Percentiles rank a stretch among this genome's conserved stretches.
Conservation (phyloP, 1,284 basidiomycete genomes). For the Rhodotorula sp. region DNA sequence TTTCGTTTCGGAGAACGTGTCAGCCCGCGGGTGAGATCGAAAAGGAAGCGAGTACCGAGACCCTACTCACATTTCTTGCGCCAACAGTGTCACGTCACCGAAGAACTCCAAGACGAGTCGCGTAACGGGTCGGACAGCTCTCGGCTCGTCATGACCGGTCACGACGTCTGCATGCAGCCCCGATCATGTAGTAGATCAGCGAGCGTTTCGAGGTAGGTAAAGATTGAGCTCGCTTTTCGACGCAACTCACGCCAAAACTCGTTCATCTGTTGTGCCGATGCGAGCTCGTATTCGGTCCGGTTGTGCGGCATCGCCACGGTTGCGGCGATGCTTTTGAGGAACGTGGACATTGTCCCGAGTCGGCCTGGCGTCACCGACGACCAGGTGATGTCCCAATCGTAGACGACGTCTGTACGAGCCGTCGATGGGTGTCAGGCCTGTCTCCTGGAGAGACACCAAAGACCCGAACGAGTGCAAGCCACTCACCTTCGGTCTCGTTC, state of each 20-base stretch:
- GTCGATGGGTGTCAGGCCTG: neutral
- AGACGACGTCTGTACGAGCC: neutral
- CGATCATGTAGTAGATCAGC: neutral
- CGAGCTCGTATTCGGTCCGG: neutral
- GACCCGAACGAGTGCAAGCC: neutral
- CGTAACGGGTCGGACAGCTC: no score
- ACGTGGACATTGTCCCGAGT: neutral
- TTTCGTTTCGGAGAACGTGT: neutral
- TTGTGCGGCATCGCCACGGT: neutral
- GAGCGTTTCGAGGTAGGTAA: no score
- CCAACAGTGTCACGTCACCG: no score
- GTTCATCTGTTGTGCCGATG: neutral
- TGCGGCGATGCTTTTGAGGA: no score
- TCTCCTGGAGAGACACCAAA: neutral
- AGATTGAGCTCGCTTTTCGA: no score
- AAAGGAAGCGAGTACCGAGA: no score
- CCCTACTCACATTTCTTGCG: no score
- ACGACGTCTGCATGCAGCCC: neutral
- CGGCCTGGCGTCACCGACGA: neutral
- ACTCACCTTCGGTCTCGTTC: constrained; percentile 1
- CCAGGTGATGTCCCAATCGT: constrained; percentile 2
- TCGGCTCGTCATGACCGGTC: neutral
- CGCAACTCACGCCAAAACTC: neutral
- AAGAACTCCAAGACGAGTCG: no score
- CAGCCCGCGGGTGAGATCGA: no score